Evolutionary conservation across 2,329 filamentous ascomycete genomes (phyloP).

Genomic region (Sphaerulina musiva): DNA sequence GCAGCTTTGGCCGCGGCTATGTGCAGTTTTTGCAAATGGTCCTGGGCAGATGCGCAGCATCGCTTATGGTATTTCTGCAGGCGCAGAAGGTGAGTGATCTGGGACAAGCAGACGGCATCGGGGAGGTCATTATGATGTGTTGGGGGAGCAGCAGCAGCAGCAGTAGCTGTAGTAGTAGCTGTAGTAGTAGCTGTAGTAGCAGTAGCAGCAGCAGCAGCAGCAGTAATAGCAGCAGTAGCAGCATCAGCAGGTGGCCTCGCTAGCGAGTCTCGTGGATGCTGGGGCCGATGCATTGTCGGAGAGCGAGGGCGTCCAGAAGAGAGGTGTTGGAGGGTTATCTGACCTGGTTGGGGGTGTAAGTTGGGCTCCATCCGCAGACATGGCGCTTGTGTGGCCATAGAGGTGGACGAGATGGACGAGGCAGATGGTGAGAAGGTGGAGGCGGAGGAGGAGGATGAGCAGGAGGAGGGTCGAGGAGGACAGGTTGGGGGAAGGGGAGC

Average conservation of each 20-base stretch:
- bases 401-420: no score
- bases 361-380: constrained; percentile 13
- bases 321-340: constrained; percentile 5
- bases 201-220: no score
- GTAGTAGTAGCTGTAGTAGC: no score
- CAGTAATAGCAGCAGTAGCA: no score
- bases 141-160: not conserved
- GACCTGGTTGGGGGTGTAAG: constrained; percentile 6
- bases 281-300: constrained; percentile 9
- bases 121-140: constrained; percentile 1
- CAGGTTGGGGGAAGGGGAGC: constrained; percentile 3
- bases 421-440: not conserved
- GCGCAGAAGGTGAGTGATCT: constrained; percentile 70
- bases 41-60: constrained; percentile 65
- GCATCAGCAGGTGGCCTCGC: not conserved
- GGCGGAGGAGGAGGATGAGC: no score
- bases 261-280: constrained; percentile 5
- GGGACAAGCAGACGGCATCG: constrained; percentile 46
- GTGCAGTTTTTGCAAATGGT: constrained; percentile 66
- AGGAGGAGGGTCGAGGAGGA: constrained; percentile 13
- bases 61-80: constrained; percentile 76
- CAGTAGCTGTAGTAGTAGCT: no score
- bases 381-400: not conserved
- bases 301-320: constrained; percentile 6
- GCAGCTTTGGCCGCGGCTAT: constrained; percentile 69